These are phyloP conservation scores for Ballota nigra DNA, from an alignment of 257 asterid genomes.

Conservation along the genomic window DNA sequence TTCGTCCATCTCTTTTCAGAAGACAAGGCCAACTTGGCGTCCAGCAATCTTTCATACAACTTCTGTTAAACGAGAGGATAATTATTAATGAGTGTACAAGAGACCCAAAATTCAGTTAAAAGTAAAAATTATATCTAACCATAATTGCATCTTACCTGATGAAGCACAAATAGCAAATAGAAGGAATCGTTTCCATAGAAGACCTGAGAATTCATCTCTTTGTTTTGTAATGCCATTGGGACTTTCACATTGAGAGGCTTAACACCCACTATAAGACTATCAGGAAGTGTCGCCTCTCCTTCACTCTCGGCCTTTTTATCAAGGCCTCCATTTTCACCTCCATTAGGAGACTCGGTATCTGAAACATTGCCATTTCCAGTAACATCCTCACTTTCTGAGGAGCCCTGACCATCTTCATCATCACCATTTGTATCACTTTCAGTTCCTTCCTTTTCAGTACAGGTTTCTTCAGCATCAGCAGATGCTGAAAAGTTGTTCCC, in stretches of 20 bases:
- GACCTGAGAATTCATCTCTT: conserved; percentile 41
- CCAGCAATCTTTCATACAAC: conserved; percentile 77
- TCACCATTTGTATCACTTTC: conserved; percentile 51
- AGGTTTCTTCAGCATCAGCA: conserved; percentile 27
- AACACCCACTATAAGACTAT: conserved; percentile 41
- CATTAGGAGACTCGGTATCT: conserved; percentile 75
- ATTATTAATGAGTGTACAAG: neutral
- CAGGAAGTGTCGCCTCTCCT: conserved; percentile 61
- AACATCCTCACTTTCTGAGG: conserved; percentile 73
- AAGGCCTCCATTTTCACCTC: conserved; percentile 34
- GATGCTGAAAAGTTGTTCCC: conserved; percentile 36
- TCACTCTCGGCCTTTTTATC: conserved; percentile 73
- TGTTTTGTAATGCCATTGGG: conserved; percentile 40
- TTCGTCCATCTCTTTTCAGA: conserved; percentile 76
- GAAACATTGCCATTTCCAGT: conserved; percentile 69
- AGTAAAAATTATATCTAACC: conserved; percentile 10
- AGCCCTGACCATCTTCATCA: conserved; percentile 64
- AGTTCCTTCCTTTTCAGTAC: conserved; percentile 36
- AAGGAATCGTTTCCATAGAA: conserved; percentile 86
- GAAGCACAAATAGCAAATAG: conserved; percentile 86
- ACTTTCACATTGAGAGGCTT: conserved; percentile 61
- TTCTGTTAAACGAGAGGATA: conserved; percentile 46
- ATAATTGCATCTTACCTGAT: conserved; percentile 53
- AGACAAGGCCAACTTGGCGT: conserved; percentile 67
- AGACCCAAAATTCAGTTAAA: conserved; percentile 8